Evolutionary conservation across 2,329 filamentous ascomycete species (phyloP).

Genomic region (Colletotrichum falcatum): DNA sequence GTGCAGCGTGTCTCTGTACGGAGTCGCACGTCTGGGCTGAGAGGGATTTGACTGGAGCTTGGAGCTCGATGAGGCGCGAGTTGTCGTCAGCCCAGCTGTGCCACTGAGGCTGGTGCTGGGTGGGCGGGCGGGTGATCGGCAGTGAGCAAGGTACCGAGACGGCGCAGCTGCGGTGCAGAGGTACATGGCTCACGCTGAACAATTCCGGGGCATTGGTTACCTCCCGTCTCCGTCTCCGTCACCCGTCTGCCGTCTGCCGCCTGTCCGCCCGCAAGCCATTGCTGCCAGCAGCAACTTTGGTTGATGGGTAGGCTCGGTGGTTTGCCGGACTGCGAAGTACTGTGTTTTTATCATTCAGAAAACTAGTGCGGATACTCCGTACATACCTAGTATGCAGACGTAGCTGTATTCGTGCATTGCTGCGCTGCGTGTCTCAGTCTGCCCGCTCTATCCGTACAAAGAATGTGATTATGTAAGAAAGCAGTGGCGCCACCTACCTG

Average conservation of each 20-base stretch:
- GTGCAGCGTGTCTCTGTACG: not conserved
- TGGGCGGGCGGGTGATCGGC: conserved; percentile 31
- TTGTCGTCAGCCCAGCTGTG: conserved; percentile 34
- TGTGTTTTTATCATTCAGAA: no score
- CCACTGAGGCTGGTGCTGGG: conserved; percentile 1
- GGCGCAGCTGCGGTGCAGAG: not conserved
- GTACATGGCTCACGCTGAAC: not conserved
- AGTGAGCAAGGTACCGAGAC: not conserved
- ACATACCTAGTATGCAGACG: no score
- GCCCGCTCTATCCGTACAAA: no score
- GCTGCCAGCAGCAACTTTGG: no score
- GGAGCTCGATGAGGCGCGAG: conserved; percentile 26
- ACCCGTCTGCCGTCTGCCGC: not conserved
- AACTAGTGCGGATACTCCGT: no score
- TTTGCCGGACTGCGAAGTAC: no score
- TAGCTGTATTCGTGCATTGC: no score
- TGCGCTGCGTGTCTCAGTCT: no score
- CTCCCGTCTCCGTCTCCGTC: not conserved
- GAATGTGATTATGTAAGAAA: not conserved
- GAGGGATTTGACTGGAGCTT: conserved; percentile 26
- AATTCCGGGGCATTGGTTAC: not conserved
- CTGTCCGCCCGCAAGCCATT: not conserved
- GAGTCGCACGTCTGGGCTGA: not conserved
- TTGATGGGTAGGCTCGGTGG: not conserved
- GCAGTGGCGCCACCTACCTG: no score